phyloP scores from a whole-genome alignment of 2,329 filamentous ascomycete species.

The Paracoccidioides lutzii region DNA sequence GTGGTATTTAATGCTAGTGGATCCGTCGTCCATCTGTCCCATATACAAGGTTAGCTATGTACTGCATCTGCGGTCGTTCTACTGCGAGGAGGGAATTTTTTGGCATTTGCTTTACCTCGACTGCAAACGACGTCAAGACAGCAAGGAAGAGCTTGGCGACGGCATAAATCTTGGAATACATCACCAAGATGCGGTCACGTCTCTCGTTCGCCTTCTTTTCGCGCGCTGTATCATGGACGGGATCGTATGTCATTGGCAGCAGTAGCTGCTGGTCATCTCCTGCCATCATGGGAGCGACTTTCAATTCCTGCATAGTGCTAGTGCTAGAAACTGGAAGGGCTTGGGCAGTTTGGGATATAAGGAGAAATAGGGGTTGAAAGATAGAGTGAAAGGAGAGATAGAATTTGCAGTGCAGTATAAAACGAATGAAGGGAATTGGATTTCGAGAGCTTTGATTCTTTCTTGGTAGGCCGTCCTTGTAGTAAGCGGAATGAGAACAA shows the following conservation, averaged over 20 bases:
- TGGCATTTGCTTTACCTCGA: constrained; percentile 18
- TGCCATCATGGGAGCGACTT: neutral
- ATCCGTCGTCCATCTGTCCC: constrained; percentile 20
- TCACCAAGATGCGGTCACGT: constrained; percentile 17
- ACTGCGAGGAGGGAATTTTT: neutral
- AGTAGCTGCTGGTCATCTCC: no score
- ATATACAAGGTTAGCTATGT: constrained; percentile 5
- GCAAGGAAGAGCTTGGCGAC: constrained; percentile 25
- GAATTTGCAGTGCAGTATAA: neutral
- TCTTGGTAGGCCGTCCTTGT: neutral
- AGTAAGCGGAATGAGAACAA: neutral
- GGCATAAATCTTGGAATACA: constrained; percentile 24
- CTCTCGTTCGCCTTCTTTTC: constrained; percentile 10
- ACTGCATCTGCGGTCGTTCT: no score
- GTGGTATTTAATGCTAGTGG: constrained; percentile 20
- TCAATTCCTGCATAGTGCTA: neutral
- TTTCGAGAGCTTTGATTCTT: neutral
- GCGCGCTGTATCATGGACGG: neutral
- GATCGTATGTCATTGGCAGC: no score
- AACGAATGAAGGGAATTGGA: neutral
- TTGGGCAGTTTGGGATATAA: neutral
- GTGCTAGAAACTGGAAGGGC: neutral
- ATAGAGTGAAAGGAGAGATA: neutral
- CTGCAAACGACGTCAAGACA: constrained; percentile 21
- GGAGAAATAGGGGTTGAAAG: neutral